These are phyloP conservation scores for Leccinum truebloodii DNA, from an alignment of 768 basidiomycete species.

Conservation along the genomic window DNA sequence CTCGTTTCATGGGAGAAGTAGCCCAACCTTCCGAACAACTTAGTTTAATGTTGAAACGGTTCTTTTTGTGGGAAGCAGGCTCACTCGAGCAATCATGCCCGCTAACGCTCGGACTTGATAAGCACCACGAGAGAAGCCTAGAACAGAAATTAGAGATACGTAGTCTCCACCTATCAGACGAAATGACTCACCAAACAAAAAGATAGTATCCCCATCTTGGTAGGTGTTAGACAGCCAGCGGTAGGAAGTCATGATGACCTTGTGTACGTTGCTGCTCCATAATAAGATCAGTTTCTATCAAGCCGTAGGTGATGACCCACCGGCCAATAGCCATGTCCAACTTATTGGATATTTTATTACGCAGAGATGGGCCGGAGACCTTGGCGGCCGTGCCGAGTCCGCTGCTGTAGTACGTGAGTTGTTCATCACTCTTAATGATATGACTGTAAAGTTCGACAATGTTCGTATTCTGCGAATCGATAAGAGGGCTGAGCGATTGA, in stretches of 20 bases:
- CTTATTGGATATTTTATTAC: constrained; percentile 22
- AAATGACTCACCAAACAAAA: constrained; percentile 38
- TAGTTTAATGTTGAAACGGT: not conserved
- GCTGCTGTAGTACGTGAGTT: constrained; percentile 43
- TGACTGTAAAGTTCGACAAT: constrained; percentile 41
- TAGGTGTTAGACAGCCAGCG: constrained; percentile 44
- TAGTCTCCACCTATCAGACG: not conserved
- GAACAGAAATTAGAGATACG: constrained; percentile 2
- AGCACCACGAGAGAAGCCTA: constrained; percentile 49
- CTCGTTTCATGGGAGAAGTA: constrained; percentile 41
- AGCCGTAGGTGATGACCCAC: constrained; percentile 21
- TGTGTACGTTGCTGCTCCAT: constrained; percentile 36
- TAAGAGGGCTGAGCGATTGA: not conserved
- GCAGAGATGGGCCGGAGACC: constrained; percentile 18
- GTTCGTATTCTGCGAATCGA: constrained; percentile 36
- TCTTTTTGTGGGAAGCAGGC: not conserved
- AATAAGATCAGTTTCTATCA: not conserved
- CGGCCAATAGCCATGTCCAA: constrained; percentile 40
- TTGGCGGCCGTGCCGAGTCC: constrained; percentile 41
- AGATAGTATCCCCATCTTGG: constrained; percentile 39
- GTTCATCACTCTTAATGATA: constrained; percentile 33
- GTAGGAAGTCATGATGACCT: constrained; percentile 37
- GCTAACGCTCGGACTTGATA: constrained; percentile 46
- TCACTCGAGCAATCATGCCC: constrained; percentile 44
- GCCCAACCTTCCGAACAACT: constrained; percentile 35